Conservation (phyloP, 805 yeast species). For the Vanderwaltozyma verrucispora region DNA sequence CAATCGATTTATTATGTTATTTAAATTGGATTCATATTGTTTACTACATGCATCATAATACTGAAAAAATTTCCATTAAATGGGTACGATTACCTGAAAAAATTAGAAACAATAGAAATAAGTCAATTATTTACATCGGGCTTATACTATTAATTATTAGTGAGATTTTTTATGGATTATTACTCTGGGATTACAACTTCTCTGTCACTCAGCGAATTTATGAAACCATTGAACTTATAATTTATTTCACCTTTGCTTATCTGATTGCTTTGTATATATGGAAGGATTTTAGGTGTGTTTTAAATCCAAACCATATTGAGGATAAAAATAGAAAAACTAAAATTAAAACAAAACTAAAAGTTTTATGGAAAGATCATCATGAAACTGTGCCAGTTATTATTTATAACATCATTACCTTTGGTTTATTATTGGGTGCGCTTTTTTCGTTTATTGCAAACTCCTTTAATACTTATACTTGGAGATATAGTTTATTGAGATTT, state of each 20-base stretch:
- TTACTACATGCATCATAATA: slow-evolving; percentile 18
- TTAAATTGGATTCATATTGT: slow-evolving; percentile 24
- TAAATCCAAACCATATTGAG: slow-evolving; percentile 11
- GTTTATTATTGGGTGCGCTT: slow-evolving; percentile 9
- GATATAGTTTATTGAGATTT: slow-evolving; percentile 14
- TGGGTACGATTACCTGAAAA: slow-evolving; percentile 14
- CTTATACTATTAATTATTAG: slow-evolving; percentile 1
- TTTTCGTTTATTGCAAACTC: slow-evolving; percentile 9
- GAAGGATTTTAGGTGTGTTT: slow-evolving; percentile 18
- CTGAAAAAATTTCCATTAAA: slow-evolving; percentile 1
- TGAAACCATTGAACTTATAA: slow-evolving; percentile 6
- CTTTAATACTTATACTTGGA: slow-evolving; percentile 13
- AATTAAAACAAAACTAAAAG: slow-evolving; percentile 4
- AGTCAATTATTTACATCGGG: slow-evolving; percentile 11
- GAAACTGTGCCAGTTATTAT: slow-evolving; percentile 20
- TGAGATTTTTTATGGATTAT: not conserved
- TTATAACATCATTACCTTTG: slow-evolving; percentile 14
- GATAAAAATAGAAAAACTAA: slow-evolving; percentile 1
- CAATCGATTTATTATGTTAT: slow-evolving; percentile 10
- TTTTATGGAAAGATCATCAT: slow-evolving; percentile 21
- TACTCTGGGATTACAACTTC: not conserved
- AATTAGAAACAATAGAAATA: slow-evolving; percentile 12
- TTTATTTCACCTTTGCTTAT: slow-evolving; percentile 11
- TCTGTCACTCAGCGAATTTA: not conserved
- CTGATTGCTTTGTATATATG: slow-evolving; percentile 14